phyloP scores from a whole-genome alignment of 2,329 filamentous ascomycete species.

The Shiraia bambusicola region DNA sequence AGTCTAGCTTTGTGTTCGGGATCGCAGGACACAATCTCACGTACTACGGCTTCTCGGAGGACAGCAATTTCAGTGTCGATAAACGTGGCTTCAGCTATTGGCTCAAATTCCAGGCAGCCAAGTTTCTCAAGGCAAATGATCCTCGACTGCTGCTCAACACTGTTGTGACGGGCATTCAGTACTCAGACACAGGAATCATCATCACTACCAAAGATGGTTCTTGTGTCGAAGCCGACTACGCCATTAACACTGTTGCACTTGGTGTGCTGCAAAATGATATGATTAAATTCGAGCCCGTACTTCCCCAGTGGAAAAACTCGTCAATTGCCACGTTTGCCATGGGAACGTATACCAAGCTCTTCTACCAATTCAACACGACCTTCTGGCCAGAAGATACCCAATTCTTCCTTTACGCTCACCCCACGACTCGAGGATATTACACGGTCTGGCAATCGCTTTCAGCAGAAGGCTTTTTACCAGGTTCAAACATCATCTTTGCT shows the following conservation, averaged over 20 bases:
- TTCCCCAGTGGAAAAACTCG: slow-evolving; percentile 65
- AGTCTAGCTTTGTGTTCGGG: slow-evolving; percentile 58
- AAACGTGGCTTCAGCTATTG: slow-evolving; percentile 62
- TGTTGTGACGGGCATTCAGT: slow-evolving; percentile 57
- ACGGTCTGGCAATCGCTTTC: slow-evolving; percentile 67
- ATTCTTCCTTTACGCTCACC: slow-evolving; percentile 57
- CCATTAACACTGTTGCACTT: slow-evolving; percentile 67
- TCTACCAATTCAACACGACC: slow-evolving; percentile 66
- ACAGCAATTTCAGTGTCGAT: slow-evolving; percentile 63
- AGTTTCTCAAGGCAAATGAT: slow-evolving; percentile 60
- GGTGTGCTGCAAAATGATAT: slow-evolving; percentile 66
- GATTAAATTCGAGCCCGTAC: slow-evolving; percentile 58
- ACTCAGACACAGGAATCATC: slow-evolving; percentile 55
- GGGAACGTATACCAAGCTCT: slow-evolving; percentile 74
- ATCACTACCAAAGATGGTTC: slow-evolving; percentile 56
- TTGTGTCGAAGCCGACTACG: slow-evolving; percentile 62
- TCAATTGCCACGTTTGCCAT: slow-evolving; percentile 67
- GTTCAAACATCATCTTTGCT: slow-evolving; percentile 65
- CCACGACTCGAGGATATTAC: slow-evolving; percentile 54
- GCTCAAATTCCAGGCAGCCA: slow-evolving; percentile 58
- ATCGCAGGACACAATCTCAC: slow-evolving; percentile 61
- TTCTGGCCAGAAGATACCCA: slow-evolving; percentile 64
- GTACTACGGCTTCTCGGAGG: slow-evolving; percentile 62
- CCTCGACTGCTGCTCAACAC: slow-evolving; percentile 60
- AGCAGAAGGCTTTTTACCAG: slow-evolving; percentile 58